These are phyloP conservation scores for Calvatia gigantea DNA, from an alignment of 768 basidiomycete genomes.

Conservation along the genomic window DNA sequence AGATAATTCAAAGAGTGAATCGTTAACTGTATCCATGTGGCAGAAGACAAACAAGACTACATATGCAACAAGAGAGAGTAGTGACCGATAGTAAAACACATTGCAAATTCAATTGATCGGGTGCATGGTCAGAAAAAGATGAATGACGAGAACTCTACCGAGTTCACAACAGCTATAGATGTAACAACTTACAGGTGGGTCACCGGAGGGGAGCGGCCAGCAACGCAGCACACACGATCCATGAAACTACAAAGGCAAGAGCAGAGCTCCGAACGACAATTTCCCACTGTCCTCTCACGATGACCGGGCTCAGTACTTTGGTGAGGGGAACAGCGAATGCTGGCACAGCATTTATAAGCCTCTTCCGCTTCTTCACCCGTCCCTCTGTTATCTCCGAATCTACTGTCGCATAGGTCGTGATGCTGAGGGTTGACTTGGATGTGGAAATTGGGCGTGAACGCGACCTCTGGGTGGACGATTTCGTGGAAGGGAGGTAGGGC, in stretches of 20 bases:
- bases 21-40: neutral
- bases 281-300: conserved; percentile 83
- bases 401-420: neutral
- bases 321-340: conserved; percentile 72
- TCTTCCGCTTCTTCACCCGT: conserved; percentile 38
- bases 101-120: neutral
- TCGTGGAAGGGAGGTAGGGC: conserved; percentile 3
- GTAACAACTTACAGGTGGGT: conserved; percentile 12
- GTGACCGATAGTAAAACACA: neutral
- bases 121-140: neutral
- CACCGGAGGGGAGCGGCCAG: conserved; percentile 36
- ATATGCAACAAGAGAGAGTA: neutral
- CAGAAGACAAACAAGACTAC: neutral
- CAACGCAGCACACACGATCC: conserved; percentile 36
- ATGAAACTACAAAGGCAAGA: conserved; percentile 43
- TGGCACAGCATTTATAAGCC: conserved; percentile 53
- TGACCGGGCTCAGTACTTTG: conserved; percentile 61
- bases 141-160: neutral
- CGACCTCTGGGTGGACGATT: conserved; percentile 9
- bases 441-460: conserved; percentile 2
- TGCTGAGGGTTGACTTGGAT: conserved; percentile 14
- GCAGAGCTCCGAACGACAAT: conserved; percentile 62
- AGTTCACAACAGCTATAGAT: conserved; percentile 5
- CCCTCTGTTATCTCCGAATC: conserved; percentile 19
- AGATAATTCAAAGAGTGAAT: neutral